phyloP scores from a whole-genome alignment of 2,329 filamentous ascomycete species.

The Hypoxylon sp. region DNA sequence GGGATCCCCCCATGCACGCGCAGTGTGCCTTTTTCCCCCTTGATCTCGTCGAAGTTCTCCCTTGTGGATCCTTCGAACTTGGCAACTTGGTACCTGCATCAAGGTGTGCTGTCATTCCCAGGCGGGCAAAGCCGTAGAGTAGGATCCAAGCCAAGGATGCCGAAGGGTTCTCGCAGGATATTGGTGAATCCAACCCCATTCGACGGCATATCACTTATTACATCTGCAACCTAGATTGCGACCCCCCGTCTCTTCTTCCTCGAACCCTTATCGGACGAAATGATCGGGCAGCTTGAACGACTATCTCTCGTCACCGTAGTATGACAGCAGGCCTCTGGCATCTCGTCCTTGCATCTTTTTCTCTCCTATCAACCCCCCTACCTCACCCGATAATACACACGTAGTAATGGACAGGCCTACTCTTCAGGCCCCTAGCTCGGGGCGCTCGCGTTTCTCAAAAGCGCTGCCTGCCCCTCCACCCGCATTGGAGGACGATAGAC shows the following conservation, averaged over 20 bases:
- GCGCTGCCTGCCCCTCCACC: constrained; percentile 65
- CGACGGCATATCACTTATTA: constrained; percentile 40
- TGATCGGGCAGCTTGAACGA: constrained; percentile 36
- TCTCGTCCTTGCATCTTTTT: constrained; percentile 31
- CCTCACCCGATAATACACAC: constrained; percentile 40
- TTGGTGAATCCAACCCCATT: constrained; percentile 35
- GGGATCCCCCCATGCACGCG: constrained; percentile 22
- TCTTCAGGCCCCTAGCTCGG: constrained; percentile 54
- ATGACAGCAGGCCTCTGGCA: constrained; percentile 42
- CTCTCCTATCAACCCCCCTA: constrained; percentile 31
- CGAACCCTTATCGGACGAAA: constrained; percentile 45
- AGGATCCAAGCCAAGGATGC: constrained; percentile 37
- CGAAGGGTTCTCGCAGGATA: constrained; percentile 18
- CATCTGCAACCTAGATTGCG: constrained; percentile 44
- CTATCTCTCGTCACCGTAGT: constrained; percentile 33
- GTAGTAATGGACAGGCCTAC: constrained; percentile 43
- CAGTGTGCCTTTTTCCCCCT: constrained; percentile 14
- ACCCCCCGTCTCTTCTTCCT: constrained; percentile 38
- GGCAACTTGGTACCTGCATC: constrained; percentile 47
- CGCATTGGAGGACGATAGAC: constrained; percentile 38
- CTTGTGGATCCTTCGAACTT: constrained; percentile 40
- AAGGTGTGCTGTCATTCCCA: constrained; percentile 36
- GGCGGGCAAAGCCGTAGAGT: constrained; percentile 25
- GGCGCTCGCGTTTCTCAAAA: constrained; percentile 69
- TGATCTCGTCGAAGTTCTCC: constrained; percentile 31